Evolutionary conservation across 2,329 filamentous ascomycete genomes (phyloP), one percentile per base, ranked within the genome.

Genomic region (Septoria petroselini): DNA sequence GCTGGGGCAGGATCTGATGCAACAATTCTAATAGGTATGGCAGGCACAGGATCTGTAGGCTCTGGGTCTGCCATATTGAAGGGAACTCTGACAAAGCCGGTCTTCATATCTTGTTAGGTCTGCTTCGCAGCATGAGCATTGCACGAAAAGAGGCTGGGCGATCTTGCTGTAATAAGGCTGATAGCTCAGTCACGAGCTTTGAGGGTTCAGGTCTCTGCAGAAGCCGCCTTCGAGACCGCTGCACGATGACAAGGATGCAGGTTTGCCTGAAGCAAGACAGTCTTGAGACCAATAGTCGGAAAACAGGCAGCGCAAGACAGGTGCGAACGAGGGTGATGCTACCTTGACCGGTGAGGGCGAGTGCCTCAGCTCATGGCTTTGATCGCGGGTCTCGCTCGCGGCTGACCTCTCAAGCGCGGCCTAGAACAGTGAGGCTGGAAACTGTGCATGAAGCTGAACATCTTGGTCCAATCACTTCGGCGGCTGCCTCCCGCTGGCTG

Each of bases 21-120:
- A 2, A 64, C 49, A n/a, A 62, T 62, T 17, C 51, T 55, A 44
- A 64, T 64, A 12, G 60, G 62, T 35, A 51, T 51, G 4, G 48
- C 48, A 14, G 62, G 62, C n/a, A 46, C 52, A 7, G 62, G 61
- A 17, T 55, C 54, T 17, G 54, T 54, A 11, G 57, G 48, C 14
- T 57, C 58, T 3, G 59, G 54, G 4, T 57, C 57, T 34, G 52
- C 52, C 27, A 48, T 54, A 11, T 30, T 23, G 15, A 25, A 27
- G 12, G 50, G 21, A 9, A 53, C 31, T n/a, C 47, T 42, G 19
- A 50, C 40, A 48, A 57, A 56, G 18, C 54, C 46, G 37, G 56
- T 50, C 29, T 51, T 52, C 57, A 57, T 59, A n/a, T 42, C 23
- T 30, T 30, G 25, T 11, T 11, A 29, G 9, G 14, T 7, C 8